Conservation (phyloP, 2,329 filamentous ascomycete species). For the Fusarium sp. region DNA sequence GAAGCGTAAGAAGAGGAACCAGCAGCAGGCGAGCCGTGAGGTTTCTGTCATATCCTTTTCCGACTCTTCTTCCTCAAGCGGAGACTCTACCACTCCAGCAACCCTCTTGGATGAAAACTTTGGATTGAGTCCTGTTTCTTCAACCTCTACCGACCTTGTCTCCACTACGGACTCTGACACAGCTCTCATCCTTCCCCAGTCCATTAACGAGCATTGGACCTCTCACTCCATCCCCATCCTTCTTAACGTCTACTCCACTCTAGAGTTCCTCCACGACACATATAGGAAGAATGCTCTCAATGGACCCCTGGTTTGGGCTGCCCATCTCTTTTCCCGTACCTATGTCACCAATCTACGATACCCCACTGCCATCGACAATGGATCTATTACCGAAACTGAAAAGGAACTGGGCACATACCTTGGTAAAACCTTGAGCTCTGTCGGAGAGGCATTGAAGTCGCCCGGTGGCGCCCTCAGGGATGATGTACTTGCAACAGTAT, state of each 20-base stretch:
- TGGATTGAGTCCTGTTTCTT: slow-evolving; percentile 7
- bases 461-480: slow-evolving; percentile 44
- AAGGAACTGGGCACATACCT: slow-evolving; percentile 50
- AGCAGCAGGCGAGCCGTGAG: slow-evolving; percentile 17
- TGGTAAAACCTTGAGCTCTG: slow-evolving; percentile 50
- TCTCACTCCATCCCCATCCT: slow-evolving; percentile 52
- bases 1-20: slow-evolving; percentile 45
- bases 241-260: slow-evolving; percentile 49
- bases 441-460: slow-evolving; percentile 51
- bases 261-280: slow-evolving; percentile 48
- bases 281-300: slow-evolving; percentile 41
- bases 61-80: slow-evolving; percentile 9
- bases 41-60: slow-evolving; percentile 16
- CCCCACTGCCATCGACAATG: slow-evolving; percentile 43
- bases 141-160: slow-evolving; percentile 14
- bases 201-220: slow-evolving; percentile 52
- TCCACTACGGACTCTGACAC: slow-evolving; percentile 10
- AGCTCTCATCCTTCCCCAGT: slow-evolving; percentile 25
- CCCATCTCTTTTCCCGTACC: slow-evolving; percentile 54
- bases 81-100: slow-evolving; percentile 19
- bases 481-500: slow-evolving; percentile 53
- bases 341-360: slow-evolving; percentile 52
- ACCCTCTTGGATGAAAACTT: slow-evolving; percentile 13
- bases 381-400: slow-evolving; percentile 40
- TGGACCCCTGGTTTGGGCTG: slow-evolving; percentile 52